Conservation (phyloP, 768 basidiomycete species). For the Rubroboletus satanas region DNA sequence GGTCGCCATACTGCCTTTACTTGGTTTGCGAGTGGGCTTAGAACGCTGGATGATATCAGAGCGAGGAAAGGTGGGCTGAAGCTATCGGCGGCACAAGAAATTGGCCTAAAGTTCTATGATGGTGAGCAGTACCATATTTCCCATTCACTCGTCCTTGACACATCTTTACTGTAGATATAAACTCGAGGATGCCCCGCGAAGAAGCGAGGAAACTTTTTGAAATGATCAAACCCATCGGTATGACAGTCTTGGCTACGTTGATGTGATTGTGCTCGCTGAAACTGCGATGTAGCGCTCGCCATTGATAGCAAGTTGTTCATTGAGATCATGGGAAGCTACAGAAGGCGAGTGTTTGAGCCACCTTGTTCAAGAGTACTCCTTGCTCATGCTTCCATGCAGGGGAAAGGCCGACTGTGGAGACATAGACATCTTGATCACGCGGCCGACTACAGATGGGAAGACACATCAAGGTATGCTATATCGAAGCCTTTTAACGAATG, state of each 20-base stretch:
- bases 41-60: slow-evolving; percentile 72
- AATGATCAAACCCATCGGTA: slow-evolving; percentile 68
- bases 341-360: slow-evolving; percentile 45
- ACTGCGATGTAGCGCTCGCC: slow-evolving; percentile 48
- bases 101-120: slow-evolving; percentile 67
- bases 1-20: slow-evolving; percentile 62
- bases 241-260: slow-evolving; percentile 1
- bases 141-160: neutral
- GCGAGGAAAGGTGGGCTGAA: slow-evolving; percentile 58
- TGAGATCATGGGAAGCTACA: slow-evolving; percentile 90
- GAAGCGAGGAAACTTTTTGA: slow-evolving; percentile 77
- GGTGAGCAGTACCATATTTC: slow-evolving; percentile 37
- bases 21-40: slow-evolving; percentile 75
- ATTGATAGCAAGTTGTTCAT: slow-evolving; percentile 71
- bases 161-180: slow-evolving; percentile 57
- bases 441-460: slow-evolving; percentile 64
- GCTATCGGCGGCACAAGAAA: slow-evolving; percentile 55
- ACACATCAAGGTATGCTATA: slow-evolving; percentile 60
- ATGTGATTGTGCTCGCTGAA: neutral
- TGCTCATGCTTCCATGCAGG: slow-evolving; percentile 33
- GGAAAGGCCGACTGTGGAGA: slow-evolving; percentile 85
- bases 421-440: slow-evolving; percentile 86
- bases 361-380: neutral
- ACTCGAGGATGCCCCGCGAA: slow-evolving; percentile 75
- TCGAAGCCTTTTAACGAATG: neutral